phyloP scores from a whole-genome alignment of 441 rosid genomes.

The Adansonia rubrostipa region DNA sequence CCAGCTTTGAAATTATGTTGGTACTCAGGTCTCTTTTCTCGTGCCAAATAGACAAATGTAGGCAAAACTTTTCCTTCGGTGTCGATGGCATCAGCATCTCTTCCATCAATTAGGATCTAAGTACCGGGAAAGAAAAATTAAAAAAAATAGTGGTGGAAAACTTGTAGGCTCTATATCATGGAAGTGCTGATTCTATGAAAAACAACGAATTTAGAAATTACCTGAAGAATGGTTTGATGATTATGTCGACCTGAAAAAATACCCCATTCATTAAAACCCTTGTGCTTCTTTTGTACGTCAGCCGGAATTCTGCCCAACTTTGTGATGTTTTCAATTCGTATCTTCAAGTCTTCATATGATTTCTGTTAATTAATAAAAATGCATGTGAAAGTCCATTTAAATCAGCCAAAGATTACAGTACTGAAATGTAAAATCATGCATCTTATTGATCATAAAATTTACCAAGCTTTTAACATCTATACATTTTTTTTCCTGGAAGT shows the following conservation, averaged over 20 bases:
- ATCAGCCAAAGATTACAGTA: neutral
- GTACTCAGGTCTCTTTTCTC: constrained; percentile 70
- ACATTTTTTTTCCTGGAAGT: too few relatives aligned
- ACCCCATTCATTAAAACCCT: constrained; percentile 63
- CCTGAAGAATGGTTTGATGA: constrained; percentile 70
- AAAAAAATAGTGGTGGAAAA: neutral
- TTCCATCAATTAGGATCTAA: constrained; percentile 63
- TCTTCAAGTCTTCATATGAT: neutral
- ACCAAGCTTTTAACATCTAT: too few relatives aligned
- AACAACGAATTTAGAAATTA: neutral
- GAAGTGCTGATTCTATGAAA: neutral
- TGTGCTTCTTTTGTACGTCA: neutral
- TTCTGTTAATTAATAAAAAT: neutral
- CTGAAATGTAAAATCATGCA: neutral
- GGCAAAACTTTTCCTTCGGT: constrained; percentile 51
- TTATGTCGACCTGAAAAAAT: constrained; percentile 44
- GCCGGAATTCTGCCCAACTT: neutral
- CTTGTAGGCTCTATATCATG: neutral
- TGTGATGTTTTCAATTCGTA: neutral
- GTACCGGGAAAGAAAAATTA: neutral
- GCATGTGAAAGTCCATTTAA: neutral
- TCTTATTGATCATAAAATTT: neutral
- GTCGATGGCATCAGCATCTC: constrained; percentile 32
- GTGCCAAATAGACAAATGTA: constrained; percentile 65
- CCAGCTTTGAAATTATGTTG: constrained; percentile 84